Evolutionary conservation across 768 basidiomycete species (phyloP).

Genomic region (Ramaria sp.): DNA sequence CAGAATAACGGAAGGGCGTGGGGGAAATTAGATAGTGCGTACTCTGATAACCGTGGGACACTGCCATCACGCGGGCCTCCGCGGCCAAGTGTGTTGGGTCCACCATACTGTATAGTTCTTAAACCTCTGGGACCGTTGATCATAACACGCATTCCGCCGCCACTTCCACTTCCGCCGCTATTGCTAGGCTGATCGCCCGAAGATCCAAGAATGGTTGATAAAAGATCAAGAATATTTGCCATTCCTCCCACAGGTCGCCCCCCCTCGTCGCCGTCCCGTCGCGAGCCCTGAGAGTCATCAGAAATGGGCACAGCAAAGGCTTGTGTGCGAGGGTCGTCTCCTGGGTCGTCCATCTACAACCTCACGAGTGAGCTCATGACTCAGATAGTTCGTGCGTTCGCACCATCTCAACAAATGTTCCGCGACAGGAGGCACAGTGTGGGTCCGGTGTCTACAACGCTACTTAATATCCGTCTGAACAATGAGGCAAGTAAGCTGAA

Average conservation of each 20-base stretch:
- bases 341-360: slow-evolving; percentile 58
- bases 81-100: background rate
- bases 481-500: slow-evolving; percentile 8
- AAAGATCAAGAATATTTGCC: background rate
- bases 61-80: background rate
- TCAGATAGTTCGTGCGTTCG: slow-evolving; percentile 7
- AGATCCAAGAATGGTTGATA: background rate
- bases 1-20: background rate
- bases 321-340: slow-evolving; percentile 57
- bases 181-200: background rate
- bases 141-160: slow-evolving; percentile 6
- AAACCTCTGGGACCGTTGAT: slow-evolving; percentile 2
- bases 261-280: background rate
- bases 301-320: slow-evolving; percentile 11
- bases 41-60: slow-evolving; percentile 3
- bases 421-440: slow-evolving; percentile 70
- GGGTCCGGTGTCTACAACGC: slow-evolving; percentile 60
- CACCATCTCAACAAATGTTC: slow-evolving; percentile 79
- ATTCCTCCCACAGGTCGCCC: background rate
- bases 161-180: background rate
- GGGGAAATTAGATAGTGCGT: background rate
- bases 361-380: background rate
- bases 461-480: slow-evolving; percentile 8
- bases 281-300: background rate
- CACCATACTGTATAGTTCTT: slow-evolving; percentile 6